phyloP scores from a whole-genome alignment of 2,329 filamentous ascomycete species.

The Fusarium sp. region DNA sequence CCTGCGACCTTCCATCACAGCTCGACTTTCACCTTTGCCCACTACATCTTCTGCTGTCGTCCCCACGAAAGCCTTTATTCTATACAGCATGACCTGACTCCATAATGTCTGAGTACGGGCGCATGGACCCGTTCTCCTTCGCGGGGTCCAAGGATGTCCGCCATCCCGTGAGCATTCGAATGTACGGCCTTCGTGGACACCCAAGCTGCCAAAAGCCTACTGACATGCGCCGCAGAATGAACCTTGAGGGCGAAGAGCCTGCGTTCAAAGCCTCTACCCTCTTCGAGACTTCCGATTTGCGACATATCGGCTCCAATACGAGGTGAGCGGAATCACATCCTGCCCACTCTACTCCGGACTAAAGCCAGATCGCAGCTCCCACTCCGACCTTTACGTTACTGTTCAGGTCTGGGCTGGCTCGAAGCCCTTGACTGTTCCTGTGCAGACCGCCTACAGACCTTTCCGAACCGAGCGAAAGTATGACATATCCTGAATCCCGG shows the following conservation, averaged over 20 bases:
- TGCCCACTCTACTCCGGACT: slow-evolving; percentile 34
- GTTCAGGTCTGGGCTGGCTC: slow-evolving; percentile 96
- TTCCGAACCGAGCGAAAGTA: slow-evolving; percentile 83
- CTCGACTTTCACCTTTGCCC: slow-evolving; percentile 2
- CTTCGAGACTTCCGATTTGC: slow-evolving; percentile 82
- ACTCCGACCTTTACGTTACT: slow-evolving; percentile 94
- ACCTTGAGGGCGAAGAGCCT: slow-evolving; percentile 63
- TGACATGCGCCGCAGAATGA: slow-evolving; percentile 58
- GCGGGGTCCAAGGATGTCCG: slow-evolving; percentile 89
- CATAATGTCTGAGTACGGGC: slow-evolving; percentile 58
- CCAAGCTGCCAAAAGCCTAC: neutral
- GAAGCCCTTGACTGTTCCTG: slow-evolving; percentile 91
- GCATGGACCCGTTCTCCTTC: slow-evolving; percentile 97
- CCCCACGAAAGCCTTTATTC: neutral
- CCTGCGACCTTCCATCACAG: slow-evolving; percentile 20
- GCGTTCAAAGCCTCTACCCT: slow-evolving; percentile 75
- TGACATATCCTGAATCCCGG: slow-evolving; percentile 16
- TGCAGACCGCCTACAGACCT: slow-evolving; percentile 93
- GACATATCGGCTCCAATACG: slow-evolving; percentile 89
- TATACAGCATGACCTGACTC: slow-evolving; percentile 49
- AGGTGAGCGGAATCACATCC: slow-evolving; percentile 64
- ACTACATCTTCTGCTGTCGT: neutral
- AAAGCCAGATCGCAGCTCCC: slow-evolving; percentile 65
- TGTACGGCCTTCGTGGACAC: slow-evolving; percentile 58
- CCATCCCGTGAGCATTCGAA: slow-evolving; percentile 78